Evolutionary conservation across 139 green algal species (phyloP).

Genomic region (Chlorella sorokiniana): DNA sequence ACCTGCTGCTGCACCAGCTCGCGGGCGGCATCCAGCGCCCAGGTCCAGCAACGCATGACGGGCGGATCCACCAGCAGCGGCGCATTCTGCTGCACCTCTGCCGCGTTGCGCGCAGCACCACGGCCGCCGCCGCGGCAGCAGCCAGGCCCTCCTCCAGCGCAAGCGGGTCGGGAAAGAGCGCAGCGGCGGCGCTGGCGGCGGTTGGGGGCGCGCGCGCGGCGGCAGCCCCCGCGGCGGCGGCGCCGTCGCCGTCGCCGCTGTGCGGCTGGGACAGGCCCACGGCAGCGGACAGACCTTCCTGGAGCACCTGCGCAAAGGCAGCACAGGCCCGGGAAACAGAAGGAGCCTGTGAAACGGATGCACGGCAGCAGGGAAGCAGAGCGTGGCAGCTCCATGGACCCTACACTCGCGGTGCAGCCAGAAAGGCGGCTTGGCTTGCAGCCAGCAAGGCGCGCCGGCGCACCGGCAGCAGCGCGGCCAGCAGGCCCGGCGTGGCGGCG

Average conservation of each 20-base stretch:
- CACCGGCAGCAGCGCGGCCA: conserved; percentile 27
- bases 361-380: neutral
- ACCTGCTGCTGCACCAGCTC: conserved; percentile 29
- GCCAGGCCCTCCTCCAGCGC: neutral
- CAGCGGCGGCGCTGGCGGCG: conserved; percentile 2
- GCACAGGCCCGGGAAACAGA: neutral
- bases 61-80: conserved; percentile 15
- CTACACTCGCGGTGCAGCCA: no score
- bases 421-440: neutral
- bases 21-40: conserved; percentile 4
- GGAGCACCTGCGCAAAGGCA: neutral
- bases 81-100: conserved; percentile 4
- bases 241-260: neutral
- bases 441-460: neutral
- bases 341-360: neutral
- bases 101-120: conserved; percentile 24
- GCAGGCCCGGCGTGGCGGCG: neutral
- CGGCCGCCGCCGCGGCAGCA: conserved; percentile 17
- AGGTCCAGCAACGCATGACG: conserved; percentile 28
- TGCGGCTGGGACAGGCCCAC: no score
- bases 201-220: neutral
- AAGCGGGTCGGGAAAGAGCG: conserved; percentile 1
- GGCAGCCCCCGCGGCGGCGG: neutral
- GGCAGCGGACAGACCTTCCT: conserved; percentile 7
- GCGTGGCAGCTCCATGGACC: no score